phyloP scores from a whole-genome alignment of 768 basidiomycete genomes.

The Leccinellum luteum region DNA sequence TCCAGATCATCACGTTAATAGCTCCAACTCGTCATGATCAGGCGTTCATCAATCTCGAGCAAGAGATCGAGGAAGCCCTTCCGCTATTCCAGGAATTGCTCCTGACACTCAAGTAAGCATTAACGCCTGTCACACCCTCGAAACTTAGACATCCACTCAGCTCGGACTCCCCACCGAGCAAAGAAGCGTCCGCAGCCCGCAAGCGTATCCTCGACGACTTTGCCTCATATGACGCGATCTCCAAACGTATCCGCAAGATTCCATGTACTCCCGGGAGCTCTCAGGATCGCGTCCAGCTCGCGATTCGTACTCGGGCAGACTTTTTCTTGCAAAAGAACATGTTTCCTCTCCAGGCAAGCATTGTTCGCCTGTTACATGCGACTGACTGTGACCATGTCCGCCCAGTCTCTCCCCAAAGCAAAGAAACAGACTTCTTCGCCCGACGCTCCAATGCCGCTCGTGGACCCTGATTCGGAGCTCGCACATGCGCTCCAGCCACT shows the following conservation, averaged over 20 bases:
- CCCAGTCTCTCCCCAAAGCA: conserved; percentile 48
- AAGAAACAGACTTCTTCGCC: conserved; percentile 28
- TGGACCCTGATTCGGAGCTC: conserved; percentile 66
- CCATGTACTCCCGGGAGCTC: conserved; percentile 67
- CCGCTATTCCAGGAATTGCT: conserved; percentile 89
- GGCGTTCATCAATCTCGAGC: conserved; percentile 73
- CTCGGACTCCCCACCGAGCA: conserved; percentile 53
- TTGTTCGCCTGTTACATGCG: neutral
- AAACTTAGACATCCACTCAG: conserved; percentile 11
- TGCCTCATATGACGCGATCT: conserved; percentile 82
- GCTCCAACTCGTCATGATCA: conserved; percentile 26
- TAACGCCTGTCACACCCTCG: conserved; percentile 9
- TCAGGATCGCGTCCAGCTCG: conserved; percentile 81
- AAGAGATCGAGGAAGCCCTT: conserved; percentile 84
- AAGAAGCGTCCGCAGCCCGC: conserved; percentile 66
- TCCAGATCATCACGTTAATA: neutral
- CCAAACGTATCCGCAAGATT: conserved; percentile 78
- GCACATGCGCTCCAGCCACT: conserved; percentile 81
- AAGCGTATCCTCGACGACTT: conserved; percentile 85
- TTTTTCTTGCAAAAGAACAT: conserved; percentile 87
- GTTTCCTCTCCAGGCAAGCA: conserved; percentile 47
- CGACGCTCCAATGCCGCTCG: conserved; percentile 24
- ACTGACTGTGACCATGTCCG: neutral
- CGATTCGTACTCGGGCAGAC: conserved; percentile 73
- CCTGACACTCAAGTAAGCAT: conserved; percentile 56